Percentiles rank a stretch among this genome's conserved stretches.
phyloP scores from a whole-genome alignment of 441 rosid species.

The Populus hybrid region DNA sequence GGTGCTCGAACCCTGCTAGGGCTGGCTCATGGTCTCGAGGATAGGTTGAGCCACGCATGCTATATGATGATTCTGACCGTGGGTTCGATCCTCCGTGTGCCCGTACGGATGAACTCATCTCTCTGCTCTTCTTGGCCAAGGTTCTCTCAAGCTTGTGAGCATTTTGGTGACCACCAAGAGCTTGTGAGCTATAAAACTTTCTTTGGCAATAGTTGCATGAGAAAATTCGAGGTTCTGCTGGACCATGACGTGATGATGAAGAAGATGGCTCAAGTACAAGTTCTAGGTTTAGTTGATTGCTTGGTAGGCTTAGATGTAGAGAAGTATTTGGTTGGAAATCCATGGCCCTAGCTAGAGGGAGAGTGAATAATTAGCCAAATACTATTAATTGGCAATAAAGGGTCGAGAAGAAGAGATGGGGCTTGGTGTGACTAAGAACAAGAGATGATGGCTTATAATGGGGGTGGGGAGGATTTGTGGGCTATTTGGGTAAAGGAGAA shows the following conservation, averaged over 20 bases:
- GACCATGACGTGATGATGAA: conserved; percentile 48
- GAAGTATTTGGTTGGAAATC: conserved; percentile 72
- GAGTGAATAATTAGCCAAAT: neutral
- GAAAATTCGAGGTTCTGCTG: conserved; percentile 54
- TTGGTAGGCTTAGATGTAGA: conserved; percentile 52
- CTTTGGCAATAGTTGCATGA: conserved; percentile 88
- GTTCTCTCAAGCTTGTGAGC: conserved; percentile 94
- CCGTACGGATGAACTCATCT: conserved; percentile 35
- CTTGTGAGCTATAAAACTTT: conserved; percentile 94
- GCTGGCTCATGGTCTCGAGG: conserved; percentile 16
- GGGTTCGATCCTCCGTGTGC: conserved; percentile 26
- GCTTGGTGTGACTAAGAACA: neutral
- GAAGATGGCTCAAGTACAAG: conserved; percentile 69
- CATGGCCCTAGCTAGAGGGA: conserved; percentile 30
- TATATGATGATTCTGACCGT: conserved; percentile 18
- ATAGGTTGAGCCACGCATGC: conserved; percentile 10
- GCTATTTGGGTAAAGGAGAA: neutral
- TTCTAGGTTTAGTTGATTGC: conserved; percentile 55
- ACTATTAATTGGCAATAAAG: neutral
- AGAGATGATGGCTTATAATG: neutral
- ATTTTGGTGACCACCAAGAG: conserved; percentile 96
- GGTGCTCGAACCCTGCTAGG: conserved; percentile 17
- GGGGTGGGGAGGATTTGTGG: conserved; percentile 1
- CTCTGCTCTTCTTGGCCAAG: conserved; percentile 82
- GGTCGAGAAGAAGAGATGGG: neutral